Base-by-base conservation (phyloP, 2,329 filamentous ascomycete species). In the Trichoderma asperellum region DNA sequence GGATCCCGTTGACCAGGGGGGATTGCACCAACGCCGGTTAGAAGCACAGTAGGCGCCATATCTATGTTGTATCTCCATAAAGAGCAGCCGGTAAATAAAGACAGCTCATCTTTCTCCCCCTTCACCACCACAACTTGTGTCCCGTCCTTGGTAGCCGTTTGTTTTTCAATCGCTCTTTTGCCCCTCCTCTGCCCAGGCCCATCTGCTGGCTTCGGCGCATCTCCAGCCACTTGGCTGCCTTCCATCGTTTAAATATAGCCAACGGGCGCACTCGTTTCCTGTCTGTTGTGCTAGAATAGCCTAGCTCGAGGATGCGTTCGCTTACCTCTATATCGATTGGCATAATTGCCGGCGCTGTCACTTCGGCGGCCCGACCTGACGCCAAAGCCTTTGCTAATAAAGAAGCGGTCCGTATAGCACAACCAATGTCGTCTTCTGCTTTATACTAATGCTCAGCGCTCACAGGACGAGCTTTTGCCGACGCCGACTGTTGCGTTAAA, bases 311-410 rank as follows among this genome's bases (percentile, higher is more conserved):
- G 21, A 70, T 70, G 69, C 66, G 55, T 61, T 40, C 60, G 59
- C 53, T 61, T 67, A 43, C 59, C 18, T 57, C 65, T 27, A 43
- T 64, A 10, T 60, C 56, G 34, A 35, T 69, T 53, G 58, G 66
- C 60, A 43, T 35, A n/a, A 49, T 70, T 60, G 69, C 66, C 35
- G 35, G 53, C 21, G 66, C 55, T 49, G 59, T 34, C 18, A 27
- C 12, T 52, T 21, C 55, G 5, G 53, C 32, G 14, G 40, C 53
- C 11, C 55, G 43, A 37, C 55, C 6, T 12, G 55, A 49, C 0
- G 4, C 37, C 27, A 29, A 37, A 21, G 47, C 40, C 59, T 40
- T 67, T 29, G n/a, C 29, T n/a, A 27, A 18, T 21, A 52, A 49
- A 21, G 37, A 32, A 32, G 55, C 32, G 55, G 64, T 67, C 29